Conservation (phyloP, 805 yeast species). For the Wickerhamiella brachini region DNA sequence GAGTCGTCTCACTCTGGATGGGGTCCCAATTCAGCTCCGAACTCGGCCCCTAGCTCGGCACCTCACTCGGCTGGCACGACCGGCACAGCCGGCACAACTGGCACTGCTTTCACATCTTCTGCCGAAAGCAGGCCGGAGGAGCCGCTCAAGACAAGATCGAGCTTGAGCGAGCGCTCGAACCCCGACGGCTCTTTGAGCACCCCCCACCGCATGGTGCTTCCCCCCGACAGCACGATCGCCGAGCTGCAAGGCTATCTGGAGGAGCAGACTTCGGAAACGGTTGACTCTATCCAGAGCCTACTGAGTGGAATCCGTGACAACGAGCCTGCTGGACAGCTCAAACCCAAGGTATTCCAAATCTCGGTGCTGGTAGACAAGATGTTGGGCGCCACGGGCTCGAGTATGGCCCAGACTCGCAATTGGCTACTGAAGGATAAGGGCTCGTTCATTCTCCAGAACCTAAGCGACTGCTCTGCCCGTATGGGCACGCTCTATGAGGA, state of each 20-base stretch:
- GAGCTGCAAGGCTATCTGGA: constrained; percentile 76
- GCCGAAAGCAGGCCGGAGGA: background rate
- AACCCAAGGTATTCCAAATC: constrained; percentile 63
- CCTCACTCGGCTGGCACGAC: background rate
- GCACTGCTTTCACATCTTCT: background rate
- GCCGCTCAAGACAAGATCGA: background rate
- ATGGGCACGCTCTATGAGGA: constrained; percentile 56
- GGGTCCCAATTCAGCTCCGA: background rate
- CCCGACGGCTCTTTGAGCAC: background rate
- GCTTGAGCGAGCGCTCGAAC: background rate
- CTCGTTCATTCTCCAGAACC: constrained; percentile 73
- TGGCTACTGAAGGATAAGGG: constrained; percentile 80
- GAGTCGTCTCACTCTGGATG: no score
- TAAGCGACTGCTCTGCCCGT: constrained; percentile 73
- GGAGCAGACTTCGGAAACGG: constrained; percentile 86
- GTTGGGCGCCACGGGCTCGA: constrained; percentile 76
- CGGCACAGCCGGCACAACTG: background rate
- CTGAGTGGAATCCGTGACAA: constrained; percentile 36
- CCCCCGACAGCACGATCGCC: constrained; percentile 73
- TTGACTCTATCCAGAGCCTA: constrained; percentile 74
- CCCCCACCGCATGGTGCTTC: constrained; percentile 1
- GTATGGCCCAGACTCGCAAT: constrained; percentile 83
- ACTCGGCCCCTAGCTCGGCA: background rate
- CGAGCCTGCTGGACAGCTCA: constrained; percentile 59
- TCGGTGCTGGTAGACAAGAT: constrained; percentile 66